Conservation (phyloP, 2,329 filamentous ascomycete species). For the Cordyceps fumosorosea region DNA sequence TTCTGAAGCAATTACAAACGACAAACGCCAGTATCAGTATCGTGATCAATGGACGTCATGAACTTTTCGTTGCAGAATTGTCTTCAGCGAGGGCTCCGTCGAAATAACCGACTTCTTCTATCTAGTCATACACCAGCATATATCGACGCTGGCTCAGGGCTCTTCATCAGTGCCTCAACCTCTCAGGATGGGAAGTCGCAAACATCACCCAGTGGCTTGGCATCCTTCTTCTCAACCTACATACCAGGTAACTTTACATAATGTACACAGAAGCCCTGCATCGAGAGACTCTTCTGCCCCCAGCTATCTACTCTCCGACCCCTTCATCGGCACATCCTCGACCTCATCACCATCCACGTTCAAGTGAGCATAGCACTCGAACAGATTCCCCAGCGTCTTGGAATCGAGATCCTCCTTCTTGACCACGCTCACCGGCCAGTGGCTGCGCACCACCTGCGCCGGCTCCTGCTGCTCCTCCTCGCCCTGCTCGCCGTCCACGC, state of each 20-base stretch:
- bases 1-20: background rate
- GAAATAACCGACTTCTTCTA: no score
- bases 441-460: background rate
- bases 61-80: background rate
- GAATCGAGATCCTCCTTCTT: background rate
- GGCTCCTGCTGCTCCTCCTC: background rate
- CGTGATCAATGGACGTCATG: constrained; percentile 38
- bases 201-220: background rate
- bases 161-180: no score
- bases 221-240: background rate
- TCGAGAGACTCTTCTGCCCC: background rate
- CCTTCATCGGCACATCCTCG: background rate
- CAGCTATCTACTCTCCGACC: background rate
- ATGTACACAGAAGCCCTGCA: background rate
- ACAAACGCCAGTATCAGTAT: background rate
- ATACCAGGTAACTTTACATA: background rate
- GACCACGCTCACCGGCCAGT: constrained; percentile 1
- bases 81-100: background rate
- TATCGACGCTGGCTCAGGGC: no score
- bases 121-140: no score
- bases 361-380: background rate
- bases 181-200: background rate
- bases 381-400: background rate
- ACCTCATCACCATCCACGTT: background rate
- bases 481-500: background rate